Percentiles rank a stretch among this genome's conserved stretches.
These are phyloP conservation scores for Leishmania arabica DNA, from an alignment of 208 protist genomes.

Conservation along the genomic window DNA sequence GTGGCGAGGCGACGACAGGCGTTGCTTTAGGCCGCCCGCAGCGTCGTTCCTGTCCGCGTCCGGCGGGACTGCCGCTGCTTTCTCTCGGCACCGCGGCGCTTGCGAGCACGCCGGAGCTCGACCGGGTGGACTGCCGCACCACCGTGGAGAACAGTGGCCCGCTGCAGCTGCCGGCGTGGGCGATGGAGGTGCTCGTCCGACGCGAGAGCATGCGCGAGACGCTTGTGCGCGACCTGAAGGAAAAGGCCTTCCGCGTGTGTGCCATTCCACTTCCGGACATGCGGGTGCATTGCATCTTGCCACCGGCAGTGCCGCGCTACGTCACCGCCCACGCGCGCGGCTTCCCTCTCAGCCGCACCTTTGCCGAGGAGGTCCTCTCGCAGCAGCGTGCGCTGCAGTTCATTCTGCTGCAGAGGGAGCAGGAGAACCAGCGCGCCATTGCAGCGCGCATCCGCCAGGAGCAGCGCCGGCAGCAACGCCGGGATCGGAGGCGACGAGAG, in stretches of 20 bases:
- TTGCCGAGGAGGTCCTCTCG: conserved; percentile 64
- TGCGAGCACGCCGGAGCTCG: conserved; percentile 18
- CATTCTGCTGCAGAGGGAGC: conserved; percentile 42
- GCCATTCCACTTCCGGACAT: conserved; percentile 68
- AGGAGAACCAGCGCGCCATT: conserved; percentile 31
- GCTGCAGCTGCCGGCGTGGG: conserved; percentile 29
- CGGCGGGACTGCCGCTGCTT: conserved; percentile 10
- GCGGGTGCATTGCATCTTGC: conserved; percentile 69
- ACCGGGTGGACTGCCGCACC: conserved; percentile 13
- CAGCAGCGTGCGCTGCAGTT: conserved; percentile 56
- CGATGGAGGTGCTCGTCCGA: conserved; percentile 41
- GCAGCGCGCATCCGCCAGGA: conserved; percentile 19
- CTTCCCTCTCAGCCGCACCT: conserved; percentile 53
- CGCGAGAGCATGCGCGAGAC: conserved; percentile 62
- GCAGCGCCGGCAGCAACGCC: conserved; percentile 26
- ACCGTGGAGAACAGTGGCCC: background rate
- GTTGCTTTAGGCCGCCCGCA: background rate
- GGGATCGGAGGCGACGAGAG: conserved; percentile 12
- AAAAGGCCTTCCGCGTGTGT: conserved; percentile 46
- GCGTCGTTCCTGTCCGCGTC: conserved; percentile 6
- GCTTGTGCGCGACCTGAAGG: conserved; percentile 54
- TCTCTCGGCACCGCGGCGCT: conserved; percentile 6
- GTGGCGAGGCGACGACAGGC: conserved; percentile 3
- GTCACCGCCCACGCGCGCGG: conserved; percentile 57
- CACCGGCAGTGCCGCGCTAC: conserved; percentile 58